These are phyloP conservation scores for Tephrocybe sp. DNA, from an alignment of 768 basidiomycete genomes.

Conservation along the genomic window DNA sequence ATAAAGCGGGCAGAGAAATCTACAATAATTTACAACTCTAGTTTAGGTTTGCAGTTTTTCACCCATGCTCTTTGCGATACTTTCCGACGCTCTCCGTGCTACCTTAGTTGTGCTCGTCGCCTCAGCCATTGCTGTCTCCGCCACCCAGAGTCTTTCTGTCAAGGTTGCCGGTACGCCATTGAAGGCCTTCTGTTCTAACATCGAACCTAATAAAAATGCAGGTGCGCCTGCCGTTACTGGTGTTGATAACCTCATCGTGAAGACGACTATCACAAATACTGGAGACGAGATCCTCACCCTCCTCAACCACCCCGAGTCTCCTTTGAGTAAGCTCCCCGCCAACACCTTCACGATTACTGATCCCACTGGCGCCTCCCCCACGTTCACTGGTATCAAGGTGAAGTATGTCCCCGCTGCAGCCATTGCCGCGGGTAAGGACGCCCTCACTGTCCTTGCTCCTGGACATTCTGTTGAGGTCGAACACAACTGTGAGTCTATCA, in stretches of 20 bases:
- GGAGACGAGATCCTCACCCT: conserved; percentile 47
- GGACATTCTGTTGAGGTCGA: conserved; percentile 33
- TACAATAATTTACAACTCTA: neutral
- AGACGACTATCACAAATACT: conserved; percentile 43
- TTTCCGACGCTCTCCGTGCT: conserved; percentile 30
- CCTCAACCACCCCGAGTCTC: conserved; percentile 43
- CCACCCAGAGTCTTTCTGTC: too few species aligned
- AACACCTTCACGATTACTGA: conserved; percentile 42
- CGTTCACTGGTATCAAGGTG: conserved; percentile 43
- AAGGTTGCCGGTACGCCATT: too few species aligned
- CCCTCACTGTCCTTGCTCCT: conserved; percentile 39
- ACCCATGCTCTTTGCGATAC: conserved; percentile 23
- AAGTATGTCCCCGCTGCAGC: conserved; percentile 41
- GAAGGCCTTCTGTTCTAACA: too few species aligned
- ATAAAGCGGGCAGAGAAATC: conserved; percentile 8
- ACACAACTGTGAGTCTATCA: conserved; percentile 38
- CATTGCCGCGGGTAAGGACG: conserved; percentile 25
- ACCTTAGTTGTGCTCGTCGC: conserved; percentile 33
- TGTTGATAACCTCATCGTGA: conserved; percentile 39
- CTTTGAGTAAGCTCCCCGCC: conserved; percentile 39
- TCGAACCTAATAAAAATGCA: too few species aligned
- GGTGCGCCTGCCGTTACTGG: conserved; percentile 34
- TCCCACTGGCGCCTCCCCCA: conserved; percentile 30
- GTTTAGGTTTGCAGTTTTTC: neutral
- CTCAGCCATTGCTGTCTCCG: conserved; percentile 33